Evolutionary conservation across 306 rosid genomes (phyloP), one percentile per base, ranked within the genome.

Genomic region (Alnus glutinosa): DNA sequence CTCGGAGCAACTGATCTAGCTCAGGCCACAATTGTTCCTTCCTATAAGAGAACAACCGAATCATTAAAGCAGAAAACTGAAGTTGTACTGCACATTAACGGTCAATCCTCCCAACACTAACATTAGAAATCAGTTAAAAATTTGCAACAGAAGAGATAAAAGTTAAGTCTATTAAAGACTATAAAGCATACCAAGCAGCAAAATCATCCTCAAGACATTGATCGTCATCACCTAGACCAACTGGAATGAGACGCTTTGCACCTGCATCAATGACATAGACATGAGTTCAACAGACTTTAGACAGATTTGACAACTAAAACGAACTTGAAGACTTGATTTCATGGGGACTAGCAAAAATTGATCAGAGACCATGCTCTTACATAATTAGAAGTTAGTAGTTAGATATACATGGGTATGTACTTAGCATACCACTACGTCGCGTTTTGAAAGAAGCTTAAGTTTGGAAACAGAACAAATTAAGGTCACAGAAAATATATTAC

Each of bases 171-270:
- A 51, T 73, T 46, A 46, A 55, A 57, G 19, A 52, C 19, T 54
- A 79, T 13, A 72, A 54, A 77, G 37, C 49, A 75, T 84, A 93
- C 97, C 97, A 93, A 57, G 91, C 94, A 87, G 90, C 47, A 84
- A 93, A 93, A 83, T 93, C 97, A 80, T 93, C 97, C 86, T 93
- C 96, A 44, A 91, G 91, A 83, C 94, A 89, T 81, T 93, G 96
- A 78, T 93, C 97, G 81, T 93, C 97, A 73, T 93, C 97, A 75
- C 97, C 97, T 12, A 93, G 80, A 72, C 97, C 97, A 81, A 85
- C 57, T 0, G 91, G 78, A 87, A 93, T 73, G 36, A 93, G 88
- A 84, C 92, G 89, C 85, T 88, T 91, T 57, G 91, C 97, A 76
- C 94, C 97, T 93, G 80, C 30, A 16, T 77, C 51, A 70, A 86